These are phyloP conservation scores for Cladosporium austrohemisphaericum DNA, from an alignment of 2,329 filamentous ascomycete species.

Conservation along the genomic window DNA sequence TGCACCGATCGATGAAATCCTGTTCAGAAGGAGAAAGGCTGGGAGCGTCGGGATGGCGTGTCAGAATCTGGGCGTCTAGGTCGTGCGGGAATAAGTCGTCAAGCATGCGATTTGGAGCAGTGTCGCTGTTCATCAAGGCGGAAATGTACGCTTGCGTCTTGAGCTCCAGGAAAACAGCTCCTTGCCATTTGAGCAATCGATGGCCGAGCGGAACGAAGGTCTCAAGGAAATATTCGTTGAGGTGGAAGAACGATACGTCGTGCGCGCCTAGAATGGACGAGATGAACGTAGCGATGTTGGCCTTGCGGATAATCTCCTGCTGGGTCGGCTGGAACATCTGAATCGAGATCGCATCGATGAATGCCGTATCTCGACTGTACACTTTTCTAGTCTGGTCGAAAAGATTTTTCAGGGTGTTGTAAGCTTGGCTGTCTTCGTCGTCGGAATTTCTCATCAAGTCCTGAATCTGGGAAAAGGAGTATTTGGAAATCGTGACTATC, in stretches of 20 bases:
- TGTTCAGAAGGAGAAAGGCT: slow-evolving; percentile 55
- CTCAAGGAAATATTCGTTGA: slow-evolving; percentile 61
- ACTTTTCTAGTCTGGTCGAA: slow-evolving; percentile 63
- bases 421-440: slow-evolving; percentile 52
- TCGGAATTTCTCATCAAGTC: slow-evolving; percentile 47
- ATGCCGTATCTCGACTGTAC: slow-evolving; percentile 54
- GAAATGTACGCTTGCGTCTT: slow-evolving; percentile 67
- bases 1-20: slow-evolving; percentile 56
- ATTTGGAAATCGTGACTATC: slow-evolving; percentile 54
- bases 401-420: slow-evolving; percentile 57
- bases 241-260: slow-evolving; percentile 60
- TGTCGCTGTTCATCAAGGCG: slow-evolving; percentile 54
- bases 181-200: slow-evolving; percentile 57
- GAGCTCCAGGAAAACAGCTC: slow-evolving; percentile 58
- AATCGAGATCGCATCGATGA: slow-evolving; percentile 42
- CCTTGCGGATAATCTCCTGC: slow-evolving; percentile 58
- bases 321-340: slow-evolving; percentile 42
- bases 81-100: slow-evolving; percentile 58
- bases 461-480: slow-evolving; percentile 54
- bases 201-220: slow-evolving; percentile 60
- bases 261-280: slow-evolving; percentile 59
- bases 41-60: slow-evolving; percentile 52
- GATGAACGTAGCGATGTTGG: slow-evolving; percentile 63
- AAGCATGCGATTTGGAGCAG: slow-evolving; percentile 53
- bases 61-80: slow-evolving; percentile 52